These are phyloP conservation scores for Euphorbia schlechtendalii DNA, from an alignment of 441 rosid genomes.

Conservation along the genomic window DNA sequence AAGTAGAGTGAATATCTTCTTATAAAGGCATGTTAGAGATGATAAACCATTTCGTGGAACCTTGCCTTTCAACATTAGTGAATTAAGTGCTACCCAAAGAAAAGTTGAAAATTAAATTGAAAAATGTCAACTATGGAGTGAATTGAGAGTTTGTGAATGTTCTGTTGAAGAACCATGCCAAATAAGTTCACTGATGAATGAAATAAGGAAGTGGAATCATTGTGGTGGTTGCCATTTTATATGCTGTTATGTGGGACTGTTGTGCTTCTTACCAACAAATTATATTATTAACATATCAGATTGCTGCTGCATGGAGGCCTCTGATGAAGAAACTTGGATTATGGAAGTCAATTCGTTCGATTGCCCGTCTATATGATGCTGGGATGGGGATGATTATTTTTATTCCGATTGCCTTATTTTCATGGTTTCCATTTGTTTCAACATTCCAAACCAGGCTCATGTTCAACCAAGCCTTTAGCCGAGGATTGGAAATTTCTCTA, in stretches of 20 bases:
- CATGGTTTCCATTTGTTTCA: constrained; percentile 97
- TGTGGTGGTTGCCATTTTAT: neutral
- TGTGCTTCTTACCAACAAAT: neutral
- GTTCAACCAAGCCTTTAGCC: constrained; percentile 98
- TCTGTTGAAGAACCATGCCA: too few species aligned
- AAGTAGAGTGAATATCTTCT: neutral
- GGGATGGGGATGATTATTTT: constrained; percentile 96
- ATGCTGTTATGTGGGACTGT: neutral
- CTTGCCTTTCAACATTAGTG: neutral
- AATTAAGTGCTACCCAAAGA: neutral
- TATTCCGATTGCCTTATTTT: constrained; percentile 71
- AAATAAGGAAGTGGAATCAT: neutral
- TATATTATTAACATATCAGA: constrained; percentile 32
- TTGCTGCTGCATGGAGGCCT: constrained; percentile 97
- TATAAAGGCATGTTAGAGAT: neutral
- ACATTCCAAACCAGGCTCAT: constrained; percentile 97
- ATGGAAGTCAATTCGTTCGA: constrained; percentile 88
- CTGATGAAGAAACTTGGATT: constrained; percentile 64
- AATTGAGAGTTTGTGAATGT: too few species aligned
- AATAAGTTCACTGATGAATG: neutral
- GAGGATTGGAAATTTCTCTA: constrained; percentile 90
- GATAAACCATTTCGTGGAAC: neutral
- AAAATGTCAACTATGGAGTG: neutral
- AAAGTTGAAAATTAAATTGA: neutral
- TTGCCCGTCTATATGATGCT: constrained; percentile 85